Evolutionary conservation across 345 rosid genomes (phyloP).

Genomic region (Euclidium syriacum): DNA sequence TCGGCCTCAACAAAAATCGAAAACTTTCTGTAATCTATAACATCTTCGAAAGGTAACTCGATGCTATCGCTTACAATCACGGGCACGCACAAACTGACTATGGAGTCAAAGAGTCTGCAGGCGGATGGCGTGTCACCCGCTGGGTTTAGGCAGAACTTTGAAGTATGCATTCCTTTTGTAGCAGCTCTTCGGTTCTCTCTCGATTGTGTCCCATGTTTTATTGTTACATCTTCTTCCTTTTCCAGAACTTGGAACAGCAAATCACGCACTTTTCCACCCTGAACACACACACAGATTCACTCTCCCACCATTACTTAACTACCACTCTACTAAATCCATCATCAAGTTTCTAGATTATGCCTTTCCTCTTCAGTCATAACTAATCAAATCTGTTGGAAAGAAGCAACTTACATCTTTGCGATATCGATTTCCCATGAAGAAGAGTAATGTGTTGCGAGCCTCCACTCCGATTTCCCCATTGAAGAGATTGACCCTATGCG

Average conservation of each 20-base stretch:
- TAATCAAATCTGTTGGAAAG: too few relatives aligned
- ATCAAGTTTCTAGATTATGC: neutral
- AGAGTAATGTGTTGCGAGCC: slow-evolving; percentile 62
- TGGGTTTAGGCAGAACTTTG: slow-evolving; percentile 93
- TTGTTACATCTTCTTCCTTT: slow-evolving; percentile 64
- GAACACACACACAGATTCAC: neutral
- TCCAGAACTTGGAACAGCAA: slow-evolving; percentile 83
- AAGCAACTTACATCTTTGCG: slow-evolving; percentile 90
- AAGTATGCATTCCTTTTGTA: slow-evolving; percentile 84
- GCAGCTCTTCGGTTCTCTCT: slow-evolving; percentile 96
- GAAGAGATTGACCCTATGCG: slow-evolving; percentile 72
- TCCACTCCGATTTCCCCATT: slow-evolving; percentile 60
- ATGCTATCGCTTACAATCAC: slow-evolving; percentile 83
- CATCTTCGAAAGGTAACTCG: slow-evolving; percentile 94
- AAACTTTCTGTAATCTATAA: slow-evolving; percentile 79
- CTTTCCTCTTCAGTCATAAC: neutral
- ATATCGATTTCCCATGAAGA: slow-evolving; percentile 97
- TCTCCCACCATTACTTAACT: slow-evolving; percentile 3
- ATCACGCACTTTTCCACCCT: slow-evolving; percentile 98
- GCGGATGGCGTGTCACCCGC: slow-evolving; percentile 99
- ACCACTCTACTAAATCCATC: neutral
- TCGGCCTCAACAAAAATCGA: slow-evolving; percentile 69
- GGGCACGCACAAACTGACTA: slow-evolving; percentile 94
- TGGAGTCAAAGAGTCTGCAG: slow-evolving; percentile 94
- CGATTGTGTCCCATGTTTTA: slow-evolving; percentile 93